phyloP scores from a whole-genome alignment of 805 yeast species.

The Grigorovia transvaalensis region DNA sequence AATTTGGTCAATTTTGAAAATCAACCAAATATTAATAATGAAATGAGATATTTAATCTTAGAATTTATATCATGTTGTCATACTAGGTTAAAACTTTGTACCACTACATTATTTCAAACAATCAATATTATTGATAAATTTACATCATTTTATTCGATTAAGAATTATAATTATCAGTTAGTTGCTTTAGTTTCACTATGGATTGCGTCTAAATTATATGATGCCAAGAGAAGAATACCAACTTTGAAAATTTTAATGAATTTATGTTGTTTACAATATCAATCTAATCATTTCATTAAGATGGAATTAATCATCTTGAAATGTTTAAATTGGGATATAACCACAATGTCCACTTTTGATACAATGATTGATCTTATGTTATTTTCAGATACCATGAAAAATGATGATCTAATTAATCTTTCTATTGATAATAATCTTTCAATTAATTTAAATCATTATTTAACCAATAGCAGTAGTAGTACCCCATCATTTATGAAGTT shows the following conservation, averaged over 20 bases:
- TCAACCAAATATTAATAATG: conserved; percentile 32
- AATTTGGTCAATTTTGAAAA: conserved; percentile 23
- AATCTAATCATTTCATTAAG: conserved; percentile 44
- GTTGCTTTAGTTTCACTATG: conserved; percentile 80
- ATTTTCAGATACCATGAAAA: conserved; percentile 11
- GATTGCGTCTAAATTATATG: conserved; percentile 78
- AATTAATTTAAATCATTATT: too few species aligned
- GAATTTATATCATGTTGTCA: conserved; percentile 71
- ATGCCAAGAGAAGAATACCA: conserved; percentile 56
- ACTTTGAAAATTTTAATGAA: conserved; percentile 41
- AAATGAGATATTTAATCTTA: conserved; percentile 67
- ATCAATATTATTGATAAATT: conserved; percentile 75
- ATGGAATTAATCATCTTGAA: conserved; percentile 61
- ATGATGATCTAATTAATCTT: not conserved
- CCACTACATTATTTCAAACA: conserved; percentile 55
- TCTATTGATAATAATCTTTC: not conserved
- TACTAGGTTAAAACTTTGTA: conserved; percentile 49
- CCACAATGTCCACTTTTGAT: conserved; percentile 40
- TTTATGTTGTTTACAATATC: conserved; percentile 48
- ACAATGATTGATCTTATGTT: conserved; percentile 49
- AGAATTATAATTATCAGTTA: conserved; percentile 74
- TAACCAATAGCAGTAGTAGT: too few species aligned
- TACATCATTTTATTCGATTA: conserved; percentile 69
- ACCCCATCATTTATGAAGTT: not conserved
- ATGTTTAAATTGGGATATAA: conserved; percentile 53